A percentile compares a stretch with the other conserved stretches of the same genome.
These are phyloP conservation scores for Wickerhamomyces strasburgensis DNA, from an alignment of 805 yeast species.

Conservation along the genomic window DNA sequence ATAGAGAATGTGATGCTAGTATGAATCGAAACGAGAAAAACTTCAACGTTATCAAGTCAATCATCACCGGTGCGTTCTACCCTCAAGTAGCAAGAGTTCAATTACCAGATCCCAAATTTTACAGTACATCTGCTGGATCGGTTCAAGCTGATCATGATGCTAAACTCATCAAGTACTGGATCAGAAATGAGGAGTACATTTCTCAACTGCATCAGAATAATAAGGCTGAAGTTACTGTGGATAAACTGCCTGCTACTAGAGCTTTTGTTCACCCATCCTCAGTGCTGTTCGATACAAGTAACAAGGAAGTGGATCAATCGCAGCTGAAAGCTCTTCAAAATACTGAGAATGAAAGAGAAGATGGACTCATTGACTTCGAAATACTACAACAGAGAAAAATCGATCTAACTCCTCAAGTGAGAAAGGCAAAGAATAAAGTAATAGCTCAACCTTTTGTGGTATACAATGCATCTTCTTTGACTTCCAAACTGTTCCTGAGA, in stretches of 20 bases:
- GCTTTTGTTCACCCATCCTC: conserved; percentile 89
- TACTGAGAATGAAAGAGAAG: conserved; percentile 32
- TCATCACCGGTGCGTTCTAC: conserved; percentile 75
- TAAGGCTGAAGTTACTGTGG: conserved; percentile 13
- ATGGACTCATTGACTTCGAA: conserved; percentile 35
- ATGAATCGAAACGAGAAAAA: conserved; percentile 51
- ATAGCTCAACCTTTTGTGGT: conserved; percentile 57
- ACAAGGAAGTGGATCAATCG: conserved; percentile 24
- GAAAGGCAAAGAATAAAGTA: conserved; percentile 25
- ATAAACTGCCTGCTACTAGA: conserved; percentile 52
- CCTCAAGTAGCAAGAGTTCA: conserved; percentile 82
- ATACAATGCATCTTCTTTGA: conserved; percentile 53
- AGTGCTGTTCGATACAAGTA: conserved; percentile 50
- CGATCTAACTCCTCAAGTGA: conserved; percentile 38
- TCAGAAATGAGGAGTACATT: conserved; percentile 53
- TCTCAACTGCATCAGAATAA: conserved; percentile 9
- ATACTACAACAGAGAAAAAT: conserved; percentile 25
- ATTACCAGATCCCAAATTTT: conserved; percentile 73
- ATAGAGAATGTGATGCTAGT: conserved; percentile 27
- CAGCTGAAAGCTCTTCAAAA: conserved; percentile 21
- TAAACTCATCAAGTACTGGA: conserved; percentile 64
- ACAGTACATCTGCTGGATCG: conserved; percentile 69
- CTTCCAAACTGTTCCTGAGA: conserved; percentile 63
- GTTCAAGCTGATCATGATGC: conserved; percentile 86
- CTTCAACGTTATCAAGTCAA: conserved; percentile 50